Conservation (phyloP, 1,139 yeast genomes). For the Yamadazyma dushanensis region DNA sequence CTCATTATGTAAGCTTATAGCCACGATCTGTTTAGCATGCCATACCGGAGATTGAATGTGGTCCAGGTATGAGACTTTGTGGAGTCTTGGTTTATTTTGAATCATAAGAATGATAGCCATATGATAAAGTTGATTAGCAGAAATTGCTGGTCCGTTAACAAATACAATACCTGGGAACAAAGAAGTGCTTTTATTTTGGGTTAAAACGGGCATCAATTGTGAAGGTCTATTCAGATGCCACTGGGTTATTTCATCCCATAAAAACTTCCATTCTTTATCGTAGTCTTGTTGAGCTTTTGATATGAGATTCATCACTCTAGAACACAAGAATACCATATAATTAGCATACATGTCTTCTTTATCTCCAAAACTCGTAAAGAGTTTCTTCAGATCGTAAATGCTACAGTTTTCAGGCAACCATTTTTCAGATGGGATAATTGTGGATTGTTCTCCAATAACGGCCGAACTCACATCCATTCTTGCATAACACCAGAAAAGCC, state of each 20-base stretch:
- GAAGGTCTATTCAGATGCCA: slow-evolving; percentile 36
- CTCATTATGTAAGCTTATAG: slow-evolving; percentile 35
- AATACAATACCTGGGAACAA: slow-evolving; percentile 37
- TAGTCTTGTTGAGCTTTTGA: slow-evolving; percentile 21
- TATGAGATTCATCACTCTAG: slow-evolving; percentile 33
- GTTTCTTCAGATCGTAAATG: slow-evolving; percentile 20
- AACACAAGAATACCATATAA: slow-evolving; percentile 35
- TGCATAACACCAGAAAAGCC: slow-evolving; percentile 39
- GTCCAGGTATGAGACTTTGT: slow-evolving; percentile 17
- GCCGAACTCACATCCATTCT: slow-evolving; percentile 40
- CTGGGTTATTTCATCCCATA: slow-evolving; percentile 34
- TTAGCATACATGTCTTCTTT: slow-evolving; percentile 40
- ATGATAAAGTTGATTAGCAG: slow-evolving; percentile 40
- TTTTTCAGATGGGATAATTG: slow-evolving; percentile 28
- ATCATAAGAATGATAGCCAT: slow-evolving; percentile 38
- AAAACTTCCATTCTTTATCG: slow-evolving; percentile 31
- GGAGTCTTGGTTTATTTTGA: slow-evolving; percentile 37
- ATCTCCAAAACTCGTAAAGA: slow-evolving; percentile 20
- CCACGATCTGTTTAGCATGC: slow-evolving; percentile 42
- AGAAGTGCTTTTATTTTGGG: slow-evolving; percentile 19
- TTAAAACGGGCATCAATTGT: slow-evolving; percentile 27
- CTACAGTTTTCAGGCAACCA: slow-evolving; percentile 33
- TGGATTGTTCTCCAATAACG: slow-evolving; percentile 32
- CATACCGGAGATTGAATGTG: slow-evolving; percentile 28
- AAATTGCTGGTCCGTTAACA: slow-evolving; percentile 37